phyloP scores from a whole-genome alignment of 805 yeast species.

The Metschnikowia picachoensis region DNA sequence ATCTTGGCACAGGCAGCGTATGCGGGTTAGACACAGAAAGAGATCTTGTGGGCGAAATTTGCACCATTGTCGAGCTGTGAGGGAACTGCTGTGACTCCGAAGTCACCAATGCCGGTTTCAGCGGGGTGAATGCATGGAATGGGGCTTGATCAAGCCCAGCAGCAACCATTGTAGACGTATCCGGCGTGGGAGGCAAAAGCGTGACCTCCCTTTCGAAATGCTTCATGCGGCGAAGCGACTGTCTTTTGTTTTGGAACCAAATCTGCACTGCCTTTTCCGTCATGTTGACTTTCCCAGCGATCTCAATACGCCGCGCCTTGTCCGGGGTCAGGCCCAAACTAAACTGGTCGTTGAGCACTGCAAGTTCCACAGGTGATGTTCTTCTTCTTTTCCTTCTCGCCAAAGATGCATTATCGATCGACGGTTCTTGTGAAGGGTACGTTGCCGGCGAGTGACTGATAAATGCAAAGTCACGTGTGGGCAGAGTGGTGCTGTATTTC shows the following conservation, averaged over 20 bases:
- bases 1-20: background rate
- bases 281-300: constrained; percentile 83
- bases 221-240: constrained; percentile 59
- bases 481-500: constrained; percentile 10
- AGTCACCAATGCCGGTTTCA: constrained; percentile 12
- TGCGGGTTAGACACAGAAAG: constrained; percentile 11
- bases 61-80: constrained; percentile 14
- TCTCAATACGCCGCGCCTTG: constrained; percentile 66
- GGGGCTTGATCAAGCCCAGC: background rate
- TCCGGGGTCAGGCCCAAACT: constrained; percentile 76
- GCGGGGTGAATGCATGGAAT: constrained; percentile 12
- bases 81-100: constrained; percentile 11
- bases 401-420: constrained; percentile 83
- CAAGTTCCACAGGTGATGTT: constrained; percentile 83
- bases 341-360: constrained; percentile 79
- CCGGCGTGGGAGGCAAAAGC: constrained; percentile 41
- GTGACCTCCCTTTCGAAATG: constrained; percentile 37
- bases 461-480: constrained; percentile 60
- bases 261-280: constrained; percentile 97
- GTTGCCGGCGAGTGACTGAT: constrained; percentile 91
- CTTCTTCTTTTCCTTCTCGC: constrained; percentile 95
- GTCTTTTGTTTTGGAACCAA: constrained; percentile 97
- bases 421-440: constrained; percentile 76
- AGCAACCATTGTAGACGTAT: constrained; percentile 8
- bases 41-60: constrained; percentile 15